Conservation (phyloP, 73 alveolate genomes). For the Stentor coeruleus region DNA sequence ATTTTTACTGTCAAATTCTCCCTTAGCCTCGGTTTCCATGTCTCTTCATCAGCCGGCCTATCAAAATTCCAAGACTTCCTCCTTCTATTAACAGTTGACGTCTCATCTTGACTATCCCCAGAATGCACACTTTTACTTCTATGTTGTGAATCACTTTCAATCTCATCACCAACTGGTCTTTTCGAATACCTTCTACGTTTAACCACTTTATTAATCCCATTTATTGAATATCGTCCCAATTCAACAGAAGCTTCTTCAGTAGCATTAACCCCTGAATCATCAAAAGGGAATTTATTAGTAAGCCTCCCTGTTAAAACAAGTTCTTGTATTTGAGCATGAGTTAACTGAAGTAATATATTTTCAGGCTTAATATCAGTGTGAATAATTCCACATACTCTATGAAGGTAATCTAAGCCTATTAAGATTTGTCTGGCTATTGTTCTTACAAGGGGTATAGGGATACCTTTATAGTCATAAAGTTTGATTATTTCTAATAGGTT, state of each 20-base stretch:
- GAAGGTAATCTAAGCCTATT: conserved; percentile 95
- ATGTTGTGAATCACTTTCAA: neutral
- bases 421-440: conserved; percentile 85
- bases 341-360: conserved; percentile 68
- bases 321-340: neutral
- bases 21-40: neutral
- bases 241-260: neutral
- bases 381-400: conserved; percentile 88
- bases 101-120: conserved; percentile 4
- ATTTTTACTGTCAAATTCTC: conserved; percentile 49
- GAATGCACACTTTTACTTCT: neutral
- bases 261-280: neutral
- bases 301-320: neutral
- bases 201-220: neutral
- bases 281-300: neutral
- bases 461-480: conserved; percentile 63
- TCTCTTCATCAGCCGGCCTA: neutral
- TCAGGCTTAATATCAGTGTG: conserved; percentile 98
- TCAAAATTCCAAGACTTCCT: neutral
- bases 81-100: neutral
- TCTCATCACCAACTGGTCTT: conserved; percentile 5
- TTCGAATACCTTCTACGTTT: conserved; percentile 35
- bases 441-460: conserved; percentile 33
- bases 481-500: conserved; percentile 91
- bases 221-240: neutral